phyloP scores from a whole-genome alignment of 2,329 filamentous ascomycete genomes.

The Polytolypa hystricis region DNA sequence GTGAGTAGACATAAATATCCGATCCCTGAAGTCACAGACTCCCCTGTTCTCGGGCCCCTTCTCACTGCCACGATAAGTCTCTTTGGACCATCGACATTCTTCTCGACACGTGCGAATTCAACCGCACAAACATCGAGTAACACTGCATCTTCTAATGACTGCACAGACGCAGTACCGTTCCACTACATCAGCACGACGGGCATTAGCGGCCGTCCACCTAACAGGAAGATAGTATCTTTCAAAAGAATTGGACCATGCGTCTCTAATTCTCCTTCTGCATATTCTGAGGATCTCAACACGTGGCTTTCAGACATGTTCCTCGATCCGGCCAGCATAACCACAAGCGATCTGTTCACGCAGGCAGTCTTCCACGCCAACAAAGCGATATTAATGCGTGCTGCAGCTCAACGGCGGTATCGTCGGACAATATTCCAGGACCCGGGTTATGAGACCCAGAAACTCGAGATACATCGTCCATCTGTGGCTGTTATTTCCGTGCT shows the following conservation, averaged over 20 bases:
- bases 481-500: slow-evolving; percentile 7
- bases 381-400: slow-evolving; percentile 1
- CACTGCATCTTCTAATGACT: neutral
- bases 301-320: slow-evolving; percentile 3
- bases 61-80: slow-evolving; percentile 6
- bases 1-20: neutral
- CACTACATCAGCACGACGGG: too few species aligned
- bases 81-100: slow-evolving; percentile 7
- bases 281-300: slow-evolving; percentile 4
- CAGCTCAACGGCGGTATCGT: slow-evolving; percentile 1
- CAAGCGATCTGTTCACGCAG: neutral
- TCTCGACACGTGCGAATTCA: slow-evolving; percentile 2
- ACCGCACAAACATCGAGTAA: neutral
- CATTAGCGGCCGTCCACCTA: too few species aligned
- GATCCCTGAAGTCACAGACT: neutral
- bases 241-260: too few species aligned
- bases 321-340: neutral
- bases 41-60: slow-evolving; percentile 2
- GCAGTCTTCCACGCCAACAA: slow-evolving; percentile 3
- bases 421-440: slow-evolving; percentile 2
- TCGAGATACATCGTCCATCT: neutral
- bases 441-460: neutral
- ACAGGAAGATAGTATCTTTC: too few species aligned
- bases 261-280: neutral
- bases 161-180: slow-evolving; percentile 1